These are phyloP conservation scores for Stenogyne calaminthoides DNA, from an alignment of 305 asterid genomes.

Conservation along the genomic window DNA sequence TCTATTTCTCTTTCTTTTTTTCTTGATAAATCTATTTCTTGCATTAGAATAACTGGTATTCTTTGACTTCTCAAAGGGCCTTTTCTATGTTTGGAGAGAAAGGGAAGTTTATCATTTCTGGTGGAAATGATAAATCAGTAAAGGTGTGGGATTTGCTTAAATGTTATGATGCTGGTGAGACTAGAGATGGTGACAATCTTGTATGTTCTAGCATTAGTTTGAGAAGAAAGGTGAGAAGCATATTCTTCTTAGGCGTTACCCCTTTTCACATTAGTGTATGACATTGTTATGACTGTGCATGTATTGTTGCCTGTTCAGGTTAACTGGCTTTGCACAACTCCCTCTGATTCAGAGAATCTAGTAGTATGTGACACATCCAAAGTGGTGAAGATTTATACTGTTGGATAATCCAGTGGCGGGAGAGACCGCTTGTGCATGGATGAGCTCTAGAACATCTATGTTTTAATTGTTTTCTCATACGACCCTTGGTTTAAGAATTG, in stretches of 20 bases:
- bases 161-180: slow-evolving; percentile 43
- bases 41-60: neutral
- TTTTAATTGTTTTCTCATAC: neutral
- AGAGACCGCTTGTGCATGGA: neutral
- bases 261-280: neutral
- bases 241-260: neutral
- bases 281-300: slow-evolving; percentile 26
- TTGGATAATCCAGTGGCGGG: slow-evolving; percentile 34
- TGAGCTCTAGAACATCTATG: neutral
- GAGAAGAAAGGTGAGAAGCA: slow-evolving; percentile 61
- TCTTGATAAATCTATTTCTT: neutral
- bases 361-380: slow-evolving; percentile 88
- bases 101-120: slow-evolving; percentile 80
- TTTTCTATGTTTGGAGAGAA: slow-evolving; percentile 85
- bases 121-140: slow-evolving; percentile 83
- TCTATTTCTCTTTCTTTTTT: neutral
- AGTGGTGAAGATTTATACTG: slow-evolving; percentile 52
- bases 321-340: slow-evolving; percentile 87
- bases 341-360: slow-evolving; percentile 77
- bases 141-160: slow-evolving; percentile 89
- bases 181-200: slow-evolving; percentile 33
- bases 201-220: slow-evolving; percentile 50
- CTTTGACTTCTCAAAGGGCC: slow-evolving; percentile 41
- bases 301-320: slow-evolving; percentile 49
- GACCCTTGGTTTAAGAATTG: neutral